These are phyloP conservation scores for Blastobotrys peoriensis DNA, from an alignment of 805 yeast species.

Conservation along the genomic window DNA sequence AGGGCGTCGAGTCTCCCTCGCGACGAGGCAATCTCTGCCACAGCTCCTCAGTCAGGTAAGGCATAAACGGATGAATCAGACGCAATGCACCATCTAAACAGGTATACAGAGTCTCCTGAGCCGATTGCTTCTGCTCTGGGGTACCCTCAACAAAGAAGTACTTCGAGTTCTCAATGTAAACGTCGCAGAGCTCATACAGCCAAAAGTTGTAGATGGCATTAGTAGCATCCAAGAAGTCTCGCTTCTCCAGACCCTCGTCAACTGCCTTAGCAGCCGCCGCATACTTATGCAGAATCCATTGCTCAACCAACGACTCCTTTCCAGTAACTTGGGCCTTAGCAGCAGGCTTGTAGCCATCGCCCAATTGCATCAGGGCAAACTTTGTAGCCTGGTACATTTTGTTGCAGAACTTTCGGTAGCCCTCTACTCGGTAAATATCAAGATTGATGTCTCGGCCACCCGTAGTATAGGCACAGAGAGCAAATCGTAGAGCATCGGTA, in stretches of 20 bases:
- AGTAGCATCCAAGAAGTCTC: conserved; percentile 88
- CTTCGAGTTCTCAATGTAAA: conserved; percentile 96
- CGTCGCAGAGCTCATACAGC: conserved; percentile 92
- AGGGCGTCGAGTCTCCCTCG: conserved; percentile 55
- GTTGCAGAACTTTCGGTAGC: conserved; percentile 98
- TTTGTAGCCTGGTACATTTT: conserved; percentile 98
- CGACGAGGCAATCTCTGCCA: conserved; percentile 98
- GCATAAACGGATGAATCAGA: conserved; percentile 98
- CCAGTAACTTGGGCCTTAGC: conserved; percentile 58
- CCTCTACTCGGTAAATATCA: conserved; percentile 94
- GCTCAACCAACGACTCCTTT: conserved; percentile 84
- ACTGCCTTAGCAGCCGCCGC: conserved; percentile 61
- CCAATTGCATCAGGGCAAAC: conserved; percentile 88
- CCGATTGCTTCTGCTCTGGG: conserved; percentile 75
- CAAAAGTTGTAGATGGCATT: conserved; percentile 87
- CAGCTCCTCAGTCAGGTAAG: conserved; percentile 93
- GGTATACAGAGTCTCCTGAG: conserved; percentile 89
- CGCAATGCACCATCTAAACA: conserved; percentile 86
- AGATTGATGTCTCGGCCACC: conserved; percentile 98
- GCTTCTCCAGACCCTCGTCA: conserved; percentile 62
- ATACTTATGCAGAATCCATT: conserved; percentile 91
- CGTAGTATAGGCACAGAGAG: conserved; percentile 95
- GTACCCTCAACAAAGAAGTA: conserved; percentile 88
- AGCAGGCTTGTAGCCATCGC: conserved; percentile 82
- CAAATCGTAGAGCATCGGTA: conserved; percentile 97